A percentile compares a stretch with the other conserved stretches of the same genome.
phyloP scores from a whole-genome alignment of 1,139 yeast genomes.

The Casaregolazyma suthepensis region DNA sequence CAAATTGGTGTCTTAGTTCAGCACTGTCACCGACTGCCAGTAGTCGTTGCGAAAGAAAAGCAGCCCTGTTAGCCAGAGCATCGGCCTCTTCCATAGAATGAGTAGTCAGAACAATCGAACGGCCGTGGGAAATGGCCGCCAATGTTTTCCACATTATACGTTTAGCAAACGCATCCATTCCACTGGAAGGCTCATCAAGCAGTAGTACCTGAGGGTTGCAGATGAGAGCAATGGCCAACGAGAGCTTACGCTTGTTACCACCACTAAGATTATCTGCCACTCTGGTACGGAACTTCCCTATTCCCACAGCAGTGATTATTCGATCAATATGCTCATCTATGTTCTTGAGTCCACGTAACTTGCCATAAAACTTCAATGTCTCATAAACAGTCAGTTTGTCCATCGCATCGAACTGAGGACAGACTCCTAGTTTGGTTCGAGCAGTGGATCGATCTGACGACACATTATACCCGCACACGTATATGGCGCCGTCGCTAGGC shows the following conservation, averaged over 20 bases:
- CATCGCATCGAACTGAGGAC: constrained; percentile 38
- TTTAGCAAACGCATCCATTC: constrained; percentile 66
- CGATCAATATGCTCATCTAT: constrained; percentile 88
- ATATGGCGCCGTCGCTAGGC: constrained; percentile 29
- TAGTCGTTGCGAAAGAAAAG: constrained; percentile 29
- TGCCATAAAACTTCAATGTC: constrained; percentile 31
- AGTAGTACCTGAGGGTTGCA: constrained; percentile 86
- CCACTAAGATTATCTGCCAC: constrained; percentile 59
- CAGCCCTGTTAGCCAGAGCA: constrained; percentile 35
- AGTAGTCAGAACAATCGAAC: constrained; percentile 34
- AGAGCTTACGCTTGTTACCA: constrained; percentile 98
- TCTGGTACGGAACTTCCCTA: constrained; percentile 28
- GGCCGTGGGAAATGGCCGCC: constrained; percentile 28
- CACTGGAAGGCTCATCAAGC: constrained; percentile 94
- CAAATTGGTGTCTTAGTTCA: constrained; percentile 25
- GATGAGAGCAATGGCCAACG: constrained; percentile 93
- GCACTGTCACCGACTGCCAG: constrained; percentile 33
- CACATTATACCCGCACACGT: constrained; percentile 30
- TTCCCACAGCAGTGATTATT: constrained; percentile 34
- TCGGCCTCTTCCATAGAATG: constrained; percentile 39
- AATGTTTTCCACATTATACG: constrained; percentile 36
- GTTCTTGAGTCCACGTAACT: constrained; percentile 46
- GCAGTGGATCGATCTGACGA: constrained; percentile 27
- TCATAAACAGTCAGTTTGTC: constrained; percentile 33
- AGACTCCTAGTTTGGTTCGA: constrained; percentile 32